Evolutionary conservation across 768 basidiomycete species (phyloP).

Genomic region (Inosperma sp.): DNA sequence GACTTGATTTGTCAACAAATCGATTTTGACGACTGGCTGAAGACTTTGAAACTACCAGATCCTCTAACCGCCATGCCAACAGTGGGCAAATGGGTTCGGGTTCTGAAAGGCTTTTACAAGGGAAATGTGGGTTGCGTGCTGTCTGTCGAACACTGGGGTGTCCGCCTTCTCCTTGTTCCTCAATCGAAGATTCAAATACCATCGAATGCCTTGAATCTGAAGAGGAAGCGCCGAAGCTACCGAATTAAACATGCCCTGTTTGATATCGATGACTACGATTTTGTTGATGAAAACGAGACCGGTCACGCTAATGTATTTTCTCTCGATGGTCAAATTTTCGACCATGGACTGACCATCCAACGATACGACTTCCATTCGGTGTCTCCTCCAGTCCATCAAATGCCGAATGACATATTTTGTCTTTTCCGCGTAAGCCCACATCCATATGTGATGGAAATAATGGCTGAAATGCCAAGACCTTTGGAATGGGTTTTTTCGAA

Average conservation of each 20-base stretch:
- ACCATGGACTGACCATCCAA: conserved; percentile 7
- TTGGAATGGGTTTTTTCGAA: background rate
- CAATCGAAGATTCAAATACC: background rate
- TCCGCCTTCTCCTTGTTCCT: conserved; percentile 9
- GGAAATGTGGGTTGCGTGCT: conserved; percentile 11
- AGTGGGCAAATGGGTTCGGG: conserved; percentile 5
- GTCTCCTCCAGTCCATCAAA: background rate
- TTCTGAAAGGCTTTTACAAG: conserved; percentile 9
- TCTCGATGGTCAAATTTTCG: background rate
- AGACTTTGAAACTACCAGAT: background rate
- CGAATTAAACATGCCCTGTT: background rate
- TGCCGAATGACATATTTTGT: background rate
- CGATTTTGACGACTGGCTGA: background rate
- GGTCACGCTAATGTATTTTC: background rate
- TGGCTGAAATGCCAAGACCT: background rate
- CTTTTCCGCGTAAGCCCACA: background rate
- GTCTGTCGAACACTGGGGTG: background rate
- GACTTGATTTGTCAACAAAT: background rate
- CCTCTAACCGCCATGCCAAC: background rate
- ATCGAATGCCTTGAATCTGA: background rate
- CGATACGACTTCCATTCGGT: conserved; percentile 7
- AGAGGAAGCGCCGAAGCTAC: background rate
- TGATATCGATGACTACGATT: background rate
- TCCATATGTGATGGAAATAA: too few species aligned
- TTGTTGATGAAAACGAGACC: background rate